Base-by-base conservation (phyloP, 2,329 filamentous ascomycete species). In the Pseudocercospora vitis region DNA sequence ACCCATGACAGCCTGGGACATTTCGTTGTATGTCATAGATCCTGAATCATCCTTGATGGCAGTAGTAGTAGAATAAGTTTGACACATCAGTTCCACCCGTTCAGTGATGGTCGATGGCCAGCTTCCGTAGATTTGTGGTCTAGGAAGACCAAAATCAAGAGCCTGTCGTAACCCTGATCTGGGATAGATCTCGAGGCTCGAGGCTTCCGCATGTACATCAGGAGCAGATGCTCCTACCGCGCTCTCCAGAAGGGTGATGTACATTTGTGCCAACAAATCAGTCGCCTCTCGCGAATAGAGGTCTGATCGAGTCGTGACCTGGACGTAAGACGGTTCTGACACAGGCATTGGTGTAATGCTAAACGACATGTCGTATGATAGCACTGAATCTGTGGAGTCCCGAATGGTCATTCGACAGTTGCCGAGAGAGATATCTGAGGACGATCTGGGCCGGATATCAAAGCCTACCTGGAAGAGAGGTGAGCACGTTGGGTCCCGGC, bases 391-490 rank as follows among this genome's bases (percentile, higher is more conserved):
- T 31, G 47, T 37, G 4, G 50, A 47, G 2, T 58, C 49, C 1
- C 29, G 19, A 19, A 58, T 49, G 11, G 18, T 45, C 37, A 56
- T 21, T 7, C 50, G 47, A 31, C 50, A 56, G 37, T 58, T 58
- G 5, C 58, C 55, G 23, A 56, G 50, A 48, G 56, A 50, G 1
- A 56, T 48, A 3, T 52, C 31, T 3, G 50, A 50, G 28, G 50
- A 52, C 4, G 52, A 46, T 37, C 56, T 52, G 16, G 37, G 53
- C 11, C 55, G 55, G 24, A 58, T 69, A 50, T 74, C 64, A 31
- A 73, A 56, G 24, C 65, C 64, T 2, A 63, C 63, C 42, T 74
- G 72, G 53, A 73, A 73, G 3, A 74, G 53, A 2, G 72, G 71
- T n/a, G 42, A 64, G 28, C 67, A 55, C 6, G 56, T 57, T 1